Evolutionary conservation across 1,284 basidiomycete genomes (phyloP).

Genomic region (Tilletiopsis washingtonensis): DNA sequence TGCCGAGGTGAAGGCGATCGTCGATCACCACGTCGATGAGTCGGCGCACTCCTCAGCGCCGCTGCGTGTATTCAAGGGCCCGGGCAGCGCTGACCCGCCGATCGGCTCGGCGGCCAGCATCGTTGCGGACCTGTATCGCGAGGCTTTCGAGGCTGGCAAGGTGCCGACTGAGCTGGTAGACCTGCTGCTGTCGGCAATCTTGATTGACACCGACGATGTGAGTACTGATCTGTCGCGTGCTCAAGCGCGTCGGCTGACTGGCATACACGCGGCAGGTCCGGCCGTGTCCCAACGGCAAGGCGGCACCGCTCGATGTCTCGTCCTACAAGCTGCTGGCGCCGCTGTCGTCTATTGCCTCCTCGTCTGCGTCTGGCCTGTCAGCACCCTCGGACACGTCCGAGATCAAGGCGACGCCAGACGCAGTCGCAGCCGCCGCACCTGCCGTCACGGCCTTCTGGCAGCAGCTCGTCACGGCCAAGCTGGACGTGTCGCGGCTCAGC

Average conservation of each 20-base stretch:
- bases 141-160: slow-evolving; percentile 9
- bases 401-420: slow-evolving; percentile 11
- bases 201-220: slow-evolving; percentile 49
- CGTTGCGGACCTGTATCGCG: slow-evolving; percentile 17
- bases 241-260: slow-evolving; percentile 24
- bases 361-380: too few species aligned
- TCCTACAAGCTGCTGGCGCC: slow-evolving; percentile 24
- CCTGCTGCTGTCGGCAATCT: slow-evolving; percentile 48
- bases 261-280: slow-evolving; percentile 48
- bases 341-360: slow-evolving; percentile 48
- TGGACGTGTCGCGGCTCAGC: slow-evolving; percentile 61
- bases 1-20: slow-evolving; percentile 48
- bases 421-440: slow-evolving; percentile 9
- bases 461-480: slow-evolving; percentile 60
- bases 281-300: slow-evolving; percentile 25
- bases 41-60: slow-evolving; percentile 54
- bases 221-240: not conserved
- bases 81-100: slow-evolving; percentile 23
- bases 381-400: slow-evolving; percentile 58
- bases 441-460: slow-evolving; percentile 51
- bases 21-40: slow-evolving; percentile 95
- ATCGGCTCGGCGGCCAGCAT: slow-evolving; percentile 15
- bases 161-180: slow-evolving; percentile 22
- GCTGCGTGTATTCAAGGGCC: slow-evolving; percentile 28
- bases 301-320: slow-evolving; percentile 20